These are phyloP conservation scores for Tolypocladium paradoxum DNA, from an alignment of 2,329 filamentous ascomycete species.

Conservation along the genomic window DNA sequence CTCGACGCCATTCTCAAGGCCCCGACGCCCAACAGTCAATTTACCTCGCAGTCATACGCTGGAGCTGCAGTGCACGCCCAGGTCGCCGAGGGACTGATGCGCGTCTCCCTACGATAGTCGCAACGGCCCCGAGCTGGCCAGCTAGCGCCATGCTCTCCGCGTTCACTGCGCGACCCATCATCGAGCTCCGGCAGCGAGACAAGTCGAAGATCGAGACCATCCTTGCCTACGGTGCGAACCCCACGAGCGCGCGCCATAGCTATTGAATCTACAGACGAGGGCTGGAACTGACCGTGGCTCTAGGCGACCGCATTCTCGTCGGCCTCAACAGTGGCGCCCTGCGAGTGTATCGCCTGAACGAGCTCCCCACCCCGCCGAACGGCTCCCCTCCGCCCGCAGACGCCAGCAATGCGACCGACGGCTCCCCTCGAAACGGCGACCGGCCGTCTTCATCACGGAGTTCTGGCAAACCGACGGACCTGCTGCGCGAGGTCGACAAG, in stretches of 20 bases:
- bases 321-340: slow-evolving; percentile 83
- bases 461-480: slow-evolving; percentile 55
- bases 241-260: neutral
- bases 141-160: slow-evolving; percentile 76
- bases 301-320: slow-evolving; percentile 82
- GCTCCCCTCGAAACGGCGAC: slow-evolving; percentile 17
- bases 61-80: slow-evolving; percentile 9
- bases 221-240: slow-evolving; percentile 61
- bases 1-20: neutral
- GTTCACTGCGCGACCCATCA: slow-evolving; percentile 89
- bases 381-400: slow-evolving; percentile 17
- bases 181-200: slow-evolving; percentile 92
- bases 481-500: slow-evolving; percentile 85
- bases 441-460: slow-evolving; percentile 15
- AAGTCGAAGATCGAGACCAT: slow-evolving; percentile 97
- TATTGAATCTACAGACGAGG: slow-evolving; percentile 9
- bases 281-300: neutral
- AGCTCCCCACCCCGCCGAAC: slow-evolving; percentile 31
- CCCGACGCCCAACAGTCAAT: neutral
- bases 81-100: slow-evolving; percentile 16
- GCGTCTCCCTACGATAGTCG: slow-evolving; percentile 15
- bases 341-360: slow-evolving; percentile 85
- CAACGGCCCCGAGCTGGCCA: slow-evolving; percentile 28
- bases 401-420: slow-evolving; percentile 14
- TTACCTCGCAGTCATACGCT: neutral